These are phyloP conservation scores for Pythium volutum DNA, from an alignment of 352 stramenopile species.

Conservation along the genomic window DNA sequence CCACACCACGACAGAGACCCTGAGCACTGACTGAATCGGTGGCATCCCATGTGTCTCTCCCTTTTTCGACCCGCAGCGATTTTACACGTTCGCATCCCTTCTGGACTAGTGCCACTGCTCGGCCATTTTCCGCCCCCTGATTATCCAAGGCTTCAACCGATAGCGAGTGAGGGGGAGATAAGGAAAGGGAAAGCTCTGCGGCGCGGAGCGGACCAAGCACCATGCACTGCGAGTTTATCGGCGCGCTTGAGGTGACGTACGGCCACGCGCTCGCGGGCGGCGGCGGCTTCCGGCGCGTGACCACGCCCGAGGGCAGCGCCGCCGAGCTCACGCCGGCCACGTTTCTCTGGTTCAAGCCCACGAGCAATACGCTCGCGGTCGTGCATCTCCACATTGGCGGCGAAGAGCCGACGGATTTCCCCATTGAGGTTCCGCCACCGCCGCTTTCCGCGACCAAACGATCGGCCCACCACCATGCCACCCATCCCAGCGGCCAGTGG, in stretches of 20 bases:
- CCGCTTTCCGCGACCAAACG: neutral
- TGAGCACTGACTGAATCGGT: conserved; percentile 16
- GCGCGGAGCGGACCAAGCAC: too few relatives aligned
- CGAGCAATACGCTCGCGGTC: conserved; percentile 33
- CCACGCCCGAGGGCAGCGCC: conserved; percentile 61
- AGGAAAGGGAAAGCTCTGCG: too few relatives aligned
- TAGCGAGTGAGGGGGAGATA: neutral
- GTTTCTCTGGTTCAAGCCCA: conserved; percentile 83
- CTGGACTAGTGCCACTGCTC: conserved; percentile 4
- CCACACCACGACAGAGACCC: neutral
- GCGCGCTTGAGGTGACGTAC: conserved; percentile 80
- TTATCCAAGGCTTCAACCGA: conserved; percentile 16
- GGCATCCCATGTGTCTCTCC: neutral
- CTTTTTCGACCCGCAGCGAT: neutral
- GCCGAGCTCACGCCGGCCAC: conserved; percentile 79
- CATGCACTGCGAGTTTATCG: conserved; percentile 76
- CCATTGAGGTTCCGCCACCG: conserved; percentile 11
- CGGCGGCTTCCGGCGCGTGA: conserved; percentile 81
- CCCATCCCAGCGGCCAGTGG: conserved; percentile 27
- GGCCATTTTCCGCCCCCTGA: conserved; percentile 7
- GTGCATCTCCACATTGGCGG: conserved; percentile 53
- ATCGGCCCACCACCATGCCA: neutral
- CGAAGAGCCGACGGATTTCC: conserved; percentile 17
- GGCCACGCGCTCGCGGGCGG: conserved; percentile 78
- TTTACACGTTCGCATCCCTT: neutral